Evolutionary conservation across 2,329 filamentous ascomycete genomes (phyloP), one percentile per base, ranked within the genome.

Genomic region (Fusarium sp.): DNA sequence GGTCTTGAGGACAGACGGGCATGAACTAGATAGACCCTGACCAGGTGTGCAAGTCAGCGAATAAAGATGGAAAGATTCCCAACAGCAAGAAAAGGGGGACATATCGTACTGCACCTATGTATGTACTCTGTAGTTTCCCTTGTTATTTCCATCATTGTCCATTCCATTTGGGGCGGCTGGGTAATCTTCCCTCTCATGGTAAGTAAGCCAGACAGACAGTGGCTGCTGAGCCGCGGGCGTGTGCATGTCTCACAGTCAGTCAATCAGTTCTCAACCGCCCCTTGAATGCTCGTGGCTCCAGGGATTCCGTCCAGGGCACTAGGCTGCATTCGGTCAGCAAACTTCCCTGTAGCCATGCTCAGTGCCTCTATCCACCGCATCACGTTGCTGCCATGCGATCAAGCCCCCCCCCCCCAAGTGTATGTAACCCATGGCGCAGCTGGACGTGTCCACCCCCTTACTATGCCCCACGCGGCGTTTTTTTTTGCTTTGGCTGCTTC

Each of bases 251-350:
- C 52, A 49, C 52, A 32, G 23, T 25, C 23, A 60, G 49, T 44
- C 56, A 63, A 43, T 56, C 61, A 65, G 31, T 50, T 62, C 58
- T 61, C 61, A 62, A 53, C 48, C 46, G 44, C 54, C 66, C 57
- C 66, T 68, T 69, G 68, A 66, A 68, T 66, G 73, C 74, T 73
- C 73, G 74, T 76, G 74, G 74, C 73, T 76, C 53, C 72, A 73
- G 72, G 73, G 73, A 75, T 76, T 55, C 41, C 52, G 35, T 44
- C 57, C 59, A 65, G 50, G 45, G 14, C 29, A 15, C 69, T 72
- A 70, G 57, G 46, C 70, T 62, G 32, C 49, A 67, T 71, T 68
- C 50, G 67, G 69, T 41, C 42, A 43, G 39, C 53, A 52, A 56
- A 49, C 53, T 58, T 63, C 67, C 67, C 53, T 69, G 67, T 53